Conservation (phyloP, 2,329 filamentous ascomycete species). For the Lecanosticta acicola region DNA sequence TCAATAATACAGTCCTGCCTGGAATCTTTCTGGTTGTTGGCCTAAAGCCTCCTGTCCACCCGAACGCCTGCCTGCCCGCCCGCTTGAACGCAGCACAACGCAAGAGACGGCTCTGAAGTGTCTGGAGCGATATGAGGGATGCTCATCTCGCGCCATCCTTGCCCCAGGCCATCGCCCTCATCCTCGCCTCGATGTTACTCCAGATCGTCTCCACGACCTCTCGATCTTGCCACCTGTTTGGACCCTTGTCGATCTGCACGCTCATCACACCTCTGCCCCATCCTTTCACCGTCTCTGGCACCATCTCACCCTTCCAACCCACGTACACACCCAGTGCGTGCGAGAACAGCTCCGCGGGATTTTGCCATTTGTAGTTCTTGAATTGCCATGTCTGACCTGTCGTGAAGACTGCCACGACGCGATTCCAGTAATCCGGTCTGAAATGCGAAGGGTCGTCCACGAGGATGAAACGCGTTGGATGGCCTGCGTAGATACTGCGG, state of each 20-base stretch:
- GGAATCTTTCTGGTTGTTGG: neutral
- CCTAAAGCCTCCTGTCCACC: neutral
- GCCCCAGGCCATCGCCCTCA: constrained; percentile 79
- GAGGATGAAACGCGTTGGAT: constrained; percentile 85
- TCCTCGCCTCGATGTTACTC: constrained; percentile 80
- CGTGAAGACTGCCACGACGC: constrained; percentile 93
- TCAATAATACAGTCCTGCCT: neutral
- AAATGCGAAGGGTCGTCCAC: constrained; percentile 91
- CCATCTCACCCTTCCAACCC: constrained; percentile 79
- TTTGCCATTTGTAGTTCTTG: constrained; percentile 94
- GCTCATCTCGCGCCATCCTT: constrained; percentile 49
- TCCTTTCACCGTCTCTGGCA: constrained; percentile 69
- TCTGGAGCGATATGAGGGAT: no score
- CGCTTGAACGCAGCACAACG: constrained; percentile 18
- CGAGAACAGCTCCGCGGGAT: constrained; percentile 80
- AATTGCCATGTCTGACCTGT: constrained; percentile 98
- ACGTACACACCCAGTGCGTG: constrained; percentile 84
- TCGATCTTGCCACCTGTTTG: constrained; percentile 72
- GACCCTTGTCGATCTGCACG: constrained; percentile 68
- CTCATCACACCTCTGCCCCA: constrained; percentile 82
- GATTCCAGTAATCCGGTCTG: constrained; percentile 95
- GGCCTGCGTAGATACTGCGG: constrained; percentile 61
- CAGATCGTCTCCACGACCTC: constrained; percentile 92
- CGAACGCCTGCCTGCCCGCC: no score
- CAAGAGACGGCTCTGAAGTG: no score